Conservation (phyloP, 495 filamentous ascomycete genomes). For the Tuber aestivum region DNA sequence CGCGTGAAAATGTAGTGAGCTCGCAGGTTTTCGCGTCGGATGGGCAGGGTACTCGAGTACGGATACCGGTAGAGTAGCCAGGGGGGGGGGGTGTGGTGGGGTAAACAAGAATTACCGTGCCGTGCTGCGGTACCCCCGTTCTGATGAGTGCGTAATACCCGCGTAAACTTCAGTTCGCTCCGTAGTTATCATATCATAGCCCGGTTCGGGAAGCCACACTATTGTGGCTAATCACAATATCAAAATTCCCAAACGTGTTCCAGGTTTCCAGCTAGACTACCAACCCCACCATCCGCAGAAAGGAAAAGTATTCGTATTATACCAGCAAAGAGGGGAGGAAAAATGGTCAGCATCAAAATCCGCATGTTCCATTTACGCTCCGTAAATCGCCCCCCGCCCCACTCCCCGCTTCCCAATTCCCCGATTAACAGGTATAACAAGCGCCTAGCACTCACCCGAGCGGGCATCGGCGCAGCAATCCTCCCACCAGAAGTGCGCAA, state of each 20-base stretch:
- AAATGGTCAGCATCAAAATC: slow-evolving; percentile 71
- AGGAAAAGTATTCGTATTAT: too few relatives aligned
- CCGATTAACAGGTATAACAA: slow-evolving; percentile 33
- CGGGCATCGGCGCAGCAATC: slow-evolving; percentile 76
- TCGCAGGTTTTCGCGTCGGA: not conserved
- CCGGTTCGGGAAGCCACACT: not conserved
- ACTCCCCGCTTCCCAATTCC: slow-evolving; percentile 27
- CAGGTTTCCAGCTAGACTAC: too few relatives aligned
- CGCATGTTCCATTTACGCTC: slow-evolving; percentile 72
- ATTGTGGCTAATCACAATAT: not conserved
- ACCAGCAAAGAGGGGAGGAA: slow-evolving; percentile 39
- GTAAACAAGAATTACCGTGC: not conserved
- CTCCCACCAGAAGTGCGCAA: slow-evolving; percentile 73
- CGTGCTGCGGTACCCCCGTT: too few relatives aligned
- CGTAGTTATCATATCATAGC: too few relatives aligned
- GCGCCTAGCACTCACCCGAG: slow-evolving; percentile 56
- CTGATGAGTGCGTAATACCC: not conserved
- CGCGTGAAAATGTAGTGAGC: not conserved
- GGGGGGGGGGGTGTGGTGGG: not conserved
- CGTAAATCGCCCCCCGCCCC: slow-evolving; percentile 47
- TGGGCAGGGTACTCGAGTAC: not conserved
- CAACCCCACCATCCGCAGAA: too few relatives aligned
- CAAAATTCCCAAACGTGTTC: too few relatives aligned
- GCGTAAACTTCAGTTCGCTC: not conserved
- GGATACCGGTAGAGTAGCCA: too few relatives aligned